These are phyloP conservation scores for Micractinium conductrix DNA, from an alignment of 139 green algal species.

Conservation along the genomic window DNA sequence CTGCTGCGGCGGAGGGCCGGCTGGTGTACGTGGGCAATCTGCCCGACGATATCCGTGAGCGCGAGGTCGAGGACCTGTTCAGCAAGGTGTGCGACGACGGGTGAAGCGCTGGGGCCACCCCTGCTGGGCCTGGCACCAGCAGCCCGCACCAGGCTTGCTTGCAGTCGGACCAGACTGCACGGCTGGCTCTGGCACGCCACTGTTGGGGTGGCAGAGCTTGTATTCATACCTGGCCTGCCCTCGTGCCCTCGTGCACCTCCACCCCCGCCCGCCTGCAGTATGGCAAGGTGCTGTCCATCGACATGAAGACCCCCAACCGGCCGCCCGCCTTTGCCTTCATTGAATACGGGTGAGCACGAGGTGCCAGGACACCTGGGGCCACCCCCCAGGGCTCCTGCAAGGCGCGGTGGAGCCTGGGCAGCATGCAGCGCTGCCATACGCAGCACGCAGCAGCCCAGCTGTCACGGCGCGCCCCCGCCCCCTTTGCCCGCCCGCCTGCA, in stretches of 20 bases:
- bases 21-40: constrained; percentile 76
- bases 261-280: constrained; percentile 65
- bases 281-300: constrained; percentile 81
- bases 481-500: constrained; percentile 6
- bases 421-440: not conserved
- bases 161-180: too few relatives aligned
- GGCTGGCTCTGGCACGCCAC: too few relatives aligned
- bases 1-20: constrained; percentile 1
- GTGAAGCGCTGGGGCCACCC: too few relatives aligned
- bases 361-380: too few relatives aligned
- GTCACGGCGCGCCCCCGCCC: not conserved
- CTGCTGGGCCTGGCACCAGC: too few relatives aligned
- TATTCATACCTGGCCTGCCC: too few relatives aligned
- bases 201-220: too few relatives aligned
- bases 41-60: constrained; percentile 83
- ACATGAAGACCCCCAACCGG: constrained; percentile 84
- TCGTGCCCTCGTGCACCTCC: too few relatives aligned
- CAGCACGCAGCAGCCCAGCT: not conserved
- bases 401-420: not conserved
- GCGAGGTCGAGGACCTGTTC: constrained; percentile 90
- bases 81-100: too few relatives aligned
- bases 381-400: not conserved
- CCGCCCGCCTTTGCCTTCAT: constrained; percentile 92
- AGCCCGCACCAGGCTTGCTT: too few relatives aligned
- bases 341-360: constrained; percentile 71